Conservation (phyloP, 331 rosid genomes). For the Cydonia oblonga region DNA sequence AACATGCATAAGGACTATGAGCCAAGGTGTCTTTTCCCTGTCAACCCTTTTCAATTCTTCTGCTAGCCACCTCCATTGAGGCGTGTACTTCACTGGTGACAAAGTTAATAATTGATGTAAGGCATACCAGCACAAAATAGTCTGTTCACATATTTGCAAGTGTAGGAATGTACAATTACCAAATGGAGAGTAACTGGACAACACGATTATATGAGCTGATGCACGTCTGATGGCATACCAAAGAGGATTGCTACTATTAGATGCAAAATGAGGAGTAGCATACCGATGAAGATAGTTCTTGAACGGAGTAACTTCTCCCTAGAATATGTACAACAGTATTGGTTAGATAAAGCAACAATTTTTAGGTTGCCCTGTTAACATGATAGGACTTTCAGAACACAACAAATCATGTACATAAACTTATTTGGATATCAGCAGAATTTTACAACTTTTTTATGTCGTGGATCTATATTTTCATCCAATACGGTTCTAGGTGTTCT, state of each 20-base stretch:
- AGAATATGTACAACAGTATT: constrained; percentile 3
- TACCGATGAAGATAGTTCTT: constrained; percentile 62
- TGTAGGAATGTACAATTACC: constrained; percentile 41
- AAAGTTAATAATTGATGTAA: neutral
- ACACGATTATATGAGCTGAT: constrained; percentile 86
- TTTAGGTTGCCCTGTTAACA: neutral
- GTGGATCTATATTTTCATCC: neutral
- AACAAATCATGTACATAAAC: no score
- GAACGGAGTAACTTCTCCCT: constrained; percentile 90
- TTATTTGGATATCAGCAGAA: no score
- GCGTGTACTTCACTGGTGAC: constrained; percentile 36
- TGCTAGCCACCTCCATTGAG: constrained; percentile 31
- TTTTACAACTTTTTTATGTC: no score
- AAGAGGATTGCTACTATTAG: constrained; percentile 79
- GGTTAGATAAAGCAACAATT: neutral
- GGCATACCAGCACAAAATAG: neutral
- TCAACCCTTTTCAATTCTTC: constrained; percentile 30
- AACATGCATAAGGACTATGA: constrained; percentile 37
- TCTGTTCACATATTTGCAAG: neutral
- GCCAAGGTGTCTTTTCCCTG: constrained; percentile 44
- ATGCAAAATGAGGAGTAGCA: constrained; percentile 64
- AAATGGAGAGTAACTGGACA: constrained; percentile 83
- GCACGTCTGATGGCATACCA: constrained; percentile 97
- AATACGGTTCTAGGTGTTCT: no score
- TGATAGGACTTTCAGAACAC: neutral